These are phyloP conservation scores for Salix dunnii DNA, from an alignment of 345 rosid species.

Conservation along the genomic window DNA sequence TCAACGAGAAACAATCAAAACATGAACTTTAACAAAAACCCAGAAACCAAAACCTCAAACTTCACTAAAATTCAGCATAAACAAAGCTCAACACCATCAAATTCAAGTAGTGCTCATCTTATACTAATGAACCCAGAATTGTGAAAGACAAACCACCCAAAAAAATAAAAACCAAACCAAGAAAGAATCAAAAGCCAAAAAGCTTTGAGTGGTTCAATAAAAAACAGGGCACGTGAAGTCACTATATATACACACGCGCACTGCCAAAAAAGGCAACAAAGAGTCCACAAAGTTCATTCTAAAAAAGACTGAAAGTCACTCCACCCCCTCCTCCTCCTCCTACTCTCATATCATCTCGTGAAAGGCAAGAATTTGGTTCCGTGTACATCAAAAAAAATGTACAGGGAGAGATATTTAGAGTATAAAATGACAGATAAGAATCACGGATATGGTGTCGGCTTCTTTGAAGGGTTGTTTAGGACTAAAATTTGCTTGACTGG, in stretches of 20 bases:
- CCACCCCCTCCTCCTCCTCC: not conserved
- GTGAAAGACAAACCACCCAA: not conserved
- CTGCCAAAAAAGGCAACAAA: not conserved
- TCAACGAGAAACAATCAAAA: conserved; percentile 4
- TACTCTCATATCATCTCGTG: conserved; percentile 18
- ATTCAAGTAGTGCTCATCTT: not conserved
- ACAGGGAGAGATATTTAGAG: not conserved
- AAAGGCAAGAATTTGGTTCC: conserved; percentile 31
- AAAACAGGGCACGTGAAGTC: conserved; percentile 23
- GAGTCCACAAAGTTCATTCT: not conserved
- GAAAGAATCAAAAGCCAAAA: not conserved
- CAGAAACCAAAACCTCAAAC: conserved; percentile 18
- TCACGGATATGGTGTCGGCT: conserved; percentile 49
- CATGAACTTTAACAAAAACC: conserved; percentile 9
- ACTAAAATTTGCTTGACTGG: not conserved
- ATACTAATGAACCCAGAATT: not conserved
- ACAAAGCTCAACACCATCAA: not conserved
- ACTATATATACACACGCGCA: conserved; percentile 14
- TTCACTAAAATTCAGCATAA: not conserved
- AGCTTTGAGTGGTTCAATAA: not conserved
- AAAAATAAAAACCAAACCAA: not conserved
- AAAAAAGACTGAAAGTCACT: not conserved
- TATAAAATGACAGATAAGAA: conserved; percentile 22
- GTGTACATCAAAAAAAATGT: not conserved
- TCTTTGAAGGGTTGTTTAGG: conserved; percentile 17